Evolutionary conservation across 441 rosid species (phyloP), one percentile per base, ranked within the genome.

Genomic region (Pelargonium myrrhifolium): DNA sequence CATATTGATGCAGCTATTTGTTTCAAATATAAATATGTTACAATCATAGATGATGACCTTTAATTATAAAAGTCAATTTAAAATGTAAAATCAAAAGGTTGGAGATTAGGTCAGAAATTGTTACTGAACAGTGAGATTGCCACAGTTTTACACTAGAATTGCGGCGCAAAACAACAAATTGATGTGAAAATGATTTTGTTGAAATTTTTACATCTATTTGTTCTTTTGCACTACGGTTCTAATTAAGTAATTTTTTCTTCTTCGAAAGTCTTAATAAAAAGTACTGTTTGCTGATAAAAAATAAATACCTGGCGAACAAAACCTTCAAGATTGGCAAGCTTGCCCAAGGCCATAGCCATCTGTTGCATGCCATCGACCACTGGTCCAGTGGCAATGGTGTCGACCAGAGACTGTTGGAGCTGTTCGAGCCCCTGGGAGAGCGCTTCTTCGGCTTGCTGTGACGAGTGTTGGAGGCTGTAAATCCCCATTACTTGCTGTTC

Each of bases 231-330:
- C n/a, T n/a, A n/a, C n/a, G n/a, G n/a, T n/a, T n/a, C n/a, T n/a
- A n/a, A n/a, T n/a, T n/a, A n/a, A n/a, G n/a, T n/a, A n/a, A n/a
- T n/a, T n/a, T n/a, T n/a, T n/a, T n/a, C n/a, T n/a, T n/a, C n/a
- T n/a, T n/a, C n/a, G n/a, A n/a, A n/a, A n/a, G n/a, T n/a, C n/a
- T n/a, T n/a, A n/a, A n/a, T n/a, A n/a, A n/a, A n/a, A n/a, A n/a
- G n/a, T n/a, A n/a, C n/a, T n/a, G n/a, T n/a, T n/a, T n/a, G n/a
- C n/a, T n/a, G n/a, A n/a, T n/a, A n/a, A n/a, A n/a, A n/a, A n/a
- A n/a, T n/a, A n/a, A n/a, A n/a, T n/a, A n/a, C n/a, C 93, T 88
- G 93, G 68, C 93, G 86, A 60, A 88, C 76, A 56, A 88, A 88
- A 67, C 87, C 89, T 79, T 88, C 89, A 17, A 84, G 90, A 66